phyloP scores from a whole-genome alignment of 1,284 basidiomycete species.

The Trichosporon ovoides region DNA sequence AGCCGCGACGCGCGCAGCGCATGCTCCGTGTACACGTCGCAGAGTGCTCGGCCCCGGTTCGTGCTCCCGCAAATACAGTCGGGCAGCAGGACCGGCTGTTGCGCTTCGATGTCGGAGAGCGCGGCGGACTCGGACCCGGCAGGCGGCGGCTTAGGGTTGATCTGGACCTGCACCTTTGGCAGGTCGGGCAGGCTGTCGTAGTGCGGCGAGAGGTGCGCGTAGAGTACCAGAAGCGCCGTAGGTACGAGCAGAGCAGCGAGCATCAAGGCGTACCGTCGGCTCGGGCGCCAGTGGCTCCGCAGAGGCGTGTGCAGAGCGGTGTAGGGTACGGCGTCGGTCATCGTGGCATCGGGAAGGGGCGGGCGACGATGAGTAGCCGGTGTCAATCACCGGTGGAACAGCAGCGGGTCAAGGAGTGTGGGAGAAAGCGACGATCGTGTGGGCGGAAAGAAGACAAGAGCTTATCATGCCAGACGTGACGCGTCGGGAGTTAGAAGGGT shows the following conservation, averaged over 20 bases:
- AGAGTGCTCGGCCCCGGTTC: slow-evolving; percentile 31
- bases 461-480: too few relatives aligned
- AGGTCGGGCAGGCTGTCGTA: slow-evolving; percentile 24
- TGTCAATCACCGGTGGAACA: neutral
- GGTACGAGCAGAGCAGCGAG: slow-evolving; percentile 26
- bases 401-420: too few relatives aligned
- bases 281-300: neutral
- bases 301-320: neutral
- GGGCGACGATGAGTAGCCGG: neutral
- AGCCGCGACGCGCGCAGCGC: slow-evolving; percentile 31
- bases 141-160: neutral
- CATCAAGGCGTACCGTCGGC: slow-evolving; percentile 19
- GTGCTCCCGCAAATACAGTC: slow-evolving; percentile 34
- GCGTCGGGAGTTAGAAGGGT: too few relatives aligned
- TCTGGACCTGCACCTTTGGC: slow-evolving; percentile 32
- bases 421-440: too few relatives aligned
- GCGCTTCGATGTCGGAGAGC: too few relatives aligned
- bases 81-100: neutral
- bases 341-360: neutral
- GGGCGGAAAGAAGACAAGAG: neutral
- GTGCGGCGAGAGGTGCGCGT: slow-evolving; percentile 35
- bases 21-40: slow-evolving; percentile 35
- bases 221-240: slow-evolving; percentile 29
- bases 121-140: neutral
- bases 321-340: neutral